Percentiles rank a stretch among this genome's conserved stretches.
Conservation (phyloP, 495 filamentous ascomycete genomes). For the Trichoderma erinaceum region DNA sequence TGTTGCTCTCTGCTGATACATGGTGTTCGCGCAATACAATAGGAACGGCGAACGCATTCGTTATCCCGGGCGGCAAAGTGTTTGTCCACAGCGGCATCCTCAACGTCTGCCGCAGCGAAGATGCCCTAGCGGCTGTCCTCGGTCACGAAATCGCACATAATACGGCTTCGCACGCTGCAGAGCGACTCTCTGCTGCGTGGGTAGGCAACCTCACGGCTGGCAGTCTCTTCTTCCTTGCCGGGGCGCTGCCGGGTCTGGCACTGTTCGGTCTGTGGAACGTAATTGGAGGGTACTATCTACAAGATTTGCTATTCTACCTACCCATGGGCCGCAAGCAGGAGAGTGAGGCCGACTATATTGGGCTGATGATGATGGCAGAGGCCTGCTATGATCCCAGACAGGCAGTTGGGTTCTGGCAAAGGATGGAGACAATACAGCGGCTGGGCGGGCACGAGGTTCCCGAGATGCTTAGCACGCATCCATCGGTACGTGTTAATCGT, state of each 20-base stretch:
- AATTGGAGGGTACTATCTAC: constrained; percentile 33
- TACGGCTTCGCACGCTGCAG: constrained; percentile 70
- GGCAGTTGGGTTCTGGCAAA: constrained; percentile 66
- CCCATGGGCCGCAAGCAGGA: constrained; percentile 65
- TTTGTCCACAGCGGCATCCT: constrained; percentile 87
- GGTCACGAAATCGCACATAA: constrained; percentile 96
- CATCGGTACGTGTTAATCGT: constrained; percentile 49
- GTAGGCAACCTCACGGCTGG: constrained; percentile 49
- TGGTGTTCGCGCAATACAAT: not conserved
- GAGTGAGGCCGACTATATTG: constrained; percentile 79
- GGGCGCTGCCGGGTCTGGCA: constrained; percentile 42
- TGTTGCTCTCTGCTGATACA: not conserved
- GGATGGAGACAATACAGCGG: constrained; percentile 51
- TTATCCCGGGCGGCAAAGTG: constrained; percentile 87
- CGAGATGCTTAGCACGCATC: constrained; percentile 83
- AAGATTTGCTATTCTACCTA: constrained; percentile 59
- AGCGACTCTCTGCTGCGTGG: constrained; percentile 63
- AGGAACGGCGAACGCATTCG: constrained; percentile 68
- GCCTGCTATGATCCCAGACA: constrained; percentile 65
- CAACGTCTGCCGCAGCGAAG: constrained; percentile 61
- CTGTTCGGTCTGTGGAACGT: constrained; percentile 19
- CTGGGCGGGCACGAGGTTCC: constrained; percentile 49
- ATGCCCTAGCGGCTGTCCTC: constrained; percentile 75
- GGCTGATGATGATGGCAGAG: constrained; percentile 61
- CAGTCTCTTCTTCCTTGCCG: constrained; percentile 43